Percentiles rank a stretch among this genome's conserved stretches.
These are phyloP conservation scores for Ganoderma boninense DNA, from an alignment of 1,284 basidiomycete genomes.

Conservation along the genomic window DNA sequence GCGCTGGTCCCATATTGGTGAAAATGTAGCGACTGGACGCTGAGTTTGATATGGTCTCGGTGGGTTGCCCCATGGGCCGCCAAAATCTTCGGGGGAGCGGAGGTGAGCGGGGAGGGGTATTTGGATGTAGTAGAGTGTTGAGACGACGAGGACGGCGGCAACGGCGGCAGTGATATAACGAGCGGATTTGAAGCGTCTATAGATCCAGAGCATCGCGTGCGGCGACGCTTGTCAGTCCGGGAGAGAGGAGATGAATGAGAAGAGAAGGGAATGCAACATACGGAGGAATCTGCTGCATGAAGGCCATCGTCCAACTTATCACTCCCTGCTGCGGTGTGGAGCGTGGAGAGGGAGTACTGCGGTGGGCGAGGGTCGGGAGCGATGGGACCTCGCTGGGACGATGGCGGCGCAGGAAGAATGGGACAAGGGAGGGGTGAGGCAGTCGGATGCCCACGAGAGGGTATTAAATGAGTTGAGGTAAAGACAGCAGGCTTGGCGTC, in stretches of 20 bases:
- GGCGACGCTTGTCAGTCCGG: constrained; percentile 5
- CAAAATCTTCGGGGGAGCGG: constrained; percentile 17
- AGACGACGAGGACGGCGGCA: constrained; percentile 32
- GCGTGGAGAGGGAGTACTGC: constrained; percentile 18
- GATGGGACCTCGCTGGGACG: constrained; percentile 7
- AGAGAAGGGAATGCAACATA: constrained; percentile 10
- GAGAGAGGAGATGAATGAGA: constrained; percentile 5
- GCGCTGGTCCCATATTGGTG: constrained; percentile 56
- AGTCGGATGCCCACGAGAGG: background rate
- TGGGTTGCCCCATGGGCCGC: constrained; percentile 12
- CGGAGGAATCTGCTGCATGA: constrained; percentile 21
- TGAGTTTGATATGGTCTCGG: constrained; percentile 4
- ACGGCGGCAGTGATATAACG: constrained; percentile 40
- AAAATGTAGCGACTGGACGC: constrained; percentile 2
- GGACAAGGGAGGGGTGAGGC: constrained; percentile 6
- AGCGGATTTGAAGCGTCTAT: constrained; percentile 38
- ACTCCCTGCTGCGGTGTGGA: constrained; percentile 16
- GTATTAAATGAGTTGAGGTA: background rate
- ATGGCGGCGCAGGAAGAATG: background rate
- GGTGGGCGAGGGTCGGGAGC: constrained; percentile 13
- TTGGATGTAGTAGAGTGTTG: constrained; percentile 34
- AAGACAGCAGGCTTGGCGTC: constrained; percentile 2
- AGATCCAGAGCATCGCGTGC: background rate
- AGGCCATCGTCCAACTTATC: constrained; percentile 12
- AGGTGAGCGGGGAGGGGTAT: constrained; percentile 29